Evolutionary conservation across 1,284 basidiomycete genomes (phyloP).

Genomic region (Ganoderma resinaceum): DNA sequence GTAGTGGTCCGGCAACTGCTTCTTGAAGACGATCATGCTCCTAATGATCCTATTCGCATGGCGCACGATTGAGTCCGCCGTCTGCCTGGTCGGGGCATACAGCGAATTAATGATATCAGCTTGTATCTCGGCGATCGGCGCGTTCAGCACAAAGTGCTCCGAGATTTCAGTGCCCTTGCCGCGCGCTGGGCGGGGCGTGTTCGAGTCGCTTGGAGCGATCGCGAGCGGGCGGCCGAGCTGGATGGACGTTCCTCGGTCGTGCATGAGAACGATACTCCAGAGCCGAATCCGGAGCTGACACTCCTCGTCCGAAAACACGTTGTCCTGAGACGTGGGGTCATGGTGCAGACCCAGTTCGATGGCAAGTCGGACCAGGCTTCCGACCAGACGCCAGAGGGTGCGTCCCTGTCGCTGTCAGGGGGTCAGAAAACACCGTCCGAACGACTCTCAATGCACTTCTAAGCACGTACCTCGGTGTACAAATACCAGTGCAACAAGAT

Average conservation of each 20-base stretch:
- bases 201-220: slow-evolving; percentile 78
- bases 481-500: slow-evolving; percentile 86
- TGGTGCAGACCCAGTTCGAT: slow-evolving; percentile 85
- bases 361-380: slow-evolving; percentile 78
- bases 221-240: slow-evolving; percentile 84
- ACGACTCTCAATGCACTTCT: slow-evolving; percentile 14
- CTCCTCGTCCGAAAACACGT: slow-evolving; percentile 74
- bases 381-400: slow-evolving; percentile 83
- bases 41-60: slow-evolving; percentile 80
- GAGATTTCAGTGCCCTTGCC: slow-evolving; percentile 57
- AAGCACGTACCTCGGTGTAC: slow-evolving; percentile 74
- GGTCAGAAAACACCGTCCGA: slow-evolving; percentile 14
- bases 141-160: slow-evolving; percentile 75
- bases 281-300: slow-evolving; percentile 77
- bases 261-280: slow-evolving; percentile 82
- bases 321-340: slow-evolving; percentile 72
- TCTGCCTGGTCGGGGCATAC: slow-evolving; percentile 74
- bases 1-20: slow-evolving; percentile 71
- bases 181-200: slow-evolving; percentile 72
- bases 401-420: slow-evolving; percentile 75
- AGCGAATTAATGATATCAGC: slow-evolving; percentile 86
- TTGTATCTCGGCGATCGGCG: slow-evolving; percentile 79
- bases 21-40: slow-evolving; percentile 71
- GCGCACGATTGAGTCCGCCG: slow-evolving; percentile 70
- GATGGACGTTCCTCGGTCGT: slow-evolving; percentile 85